A percentile compares a stretch with the other conserved stretches of the same genome.
Evolutionary conservation across 306 rosid genomes (phyloP).

Genomic region (Vachellia collinsii): DNA sequence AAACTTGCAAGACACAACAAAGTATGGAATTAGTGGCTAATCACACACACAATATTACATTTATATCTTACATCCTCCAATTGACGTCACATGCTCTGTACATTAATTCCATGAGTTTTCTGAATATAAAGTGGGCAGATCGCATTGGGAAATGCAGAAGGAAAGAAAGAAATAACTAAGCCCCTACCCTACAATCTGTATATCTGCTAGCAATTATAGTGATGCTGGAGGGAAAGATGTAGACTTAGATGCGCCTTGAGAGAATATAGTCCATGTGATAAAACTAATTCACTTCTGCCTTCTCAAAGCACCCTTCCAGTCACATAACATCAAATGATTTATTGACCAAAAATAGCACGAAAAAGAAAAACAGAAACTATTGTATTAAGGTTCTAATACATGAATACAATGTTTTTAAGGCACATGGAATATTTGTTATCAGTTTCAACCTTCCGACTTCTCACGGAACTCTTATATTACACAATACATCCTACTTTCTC

Average conservation of each 20-base stretch:
- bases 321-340: background rate
- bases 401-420: background rate
- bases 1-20: slow-evolving; percentile 1
- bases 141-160: background rate
- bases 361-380: background rate
- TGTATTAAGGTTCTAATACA: background rate
- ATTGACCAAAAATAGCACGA: background rate
- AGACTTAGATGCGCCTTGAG: background rate
- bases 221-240: background rate
- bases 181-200: background rate
- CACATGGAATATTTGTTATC: background rate
- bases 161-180: background rate
- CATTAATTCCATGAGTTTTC: background rate
- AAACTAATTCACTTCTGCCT: background rate
- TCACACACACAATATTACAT: background rate
- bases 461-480: slow-evolving; percentile 10
- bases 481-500: background rate
- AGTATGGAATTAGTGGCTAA: background rate
- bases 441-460: slow-evolving; percentile 10
- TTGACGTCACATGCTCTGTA: background rate
- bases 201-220: background rate
- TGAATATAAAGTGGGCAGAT: background rate
- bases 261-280: background rate
- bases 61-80: background rate
- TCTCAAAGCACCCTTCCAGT: background rate